Percentiles rank a stretch among this genome's conserved stretches.
Conservation (phyloP, 1,139 yeast species). For the Lodderomyces theae region DNA sequence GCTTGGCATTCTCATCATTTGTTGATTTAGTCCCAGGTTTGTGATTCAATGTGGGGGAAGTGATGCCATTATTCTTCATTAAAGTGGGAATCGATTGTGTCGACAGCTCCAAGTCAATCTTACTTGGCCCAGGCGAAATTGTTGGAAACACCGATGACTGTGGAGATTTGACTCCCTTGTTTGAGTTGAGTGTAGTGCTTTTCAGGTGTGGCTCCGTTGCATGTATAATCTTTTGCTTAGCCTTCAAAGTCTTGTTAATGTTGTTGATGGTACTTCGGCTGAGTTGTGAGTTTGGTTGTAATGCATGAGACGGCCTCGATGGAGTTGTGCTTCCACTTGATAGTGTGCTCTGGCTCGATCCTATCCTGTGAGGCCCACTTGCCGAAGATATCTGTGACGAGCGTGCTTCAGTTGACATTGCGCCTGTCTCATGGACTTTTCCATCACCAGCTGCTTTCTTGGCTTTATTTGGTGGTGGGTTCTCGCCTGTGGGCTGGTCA, state of each 20-base stretch:
- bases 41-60: background rate
- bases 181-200: constrained; percentile 32
- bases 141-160: constrained; percentile 27
- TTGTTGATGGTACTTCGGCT: constrained; percentile 34
- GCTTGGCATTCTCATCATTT: constrained; percentile 1
- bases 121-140: constrained; percentile 10
- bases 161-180: constrained; percentile 37
- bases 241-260: constrained; percentile 40
- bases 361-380: background rate
- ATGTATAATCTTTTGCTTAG: constrained; percentile 40
- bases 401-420: background rate
- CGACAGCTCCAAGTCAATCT: constrained; percentile 5
- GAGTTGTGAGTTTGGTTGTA: constrained; percentile 15
- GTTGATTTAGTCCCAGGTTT: background rate
- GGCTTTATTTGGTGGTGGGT: background rate
- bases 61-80: constrained; percentile 6
- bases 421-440: background rate
- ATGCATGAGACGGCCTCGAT: background rate
- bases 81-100: constrained; percentile 2
- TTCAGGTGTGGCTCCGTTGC: constrained; percentile 39
- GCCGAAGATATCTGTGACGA: background rate
- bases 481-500: background rate
- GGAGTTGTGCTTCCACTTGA: background rate
- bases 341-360: background rate
- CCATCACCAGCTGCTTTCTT: background rate